A percentile compares a stretch with the other conserved stretches of the same genome.
Conservation (phyloP, 495 filamentous ascomycete species). For the Neurospora terricola region DNA sequence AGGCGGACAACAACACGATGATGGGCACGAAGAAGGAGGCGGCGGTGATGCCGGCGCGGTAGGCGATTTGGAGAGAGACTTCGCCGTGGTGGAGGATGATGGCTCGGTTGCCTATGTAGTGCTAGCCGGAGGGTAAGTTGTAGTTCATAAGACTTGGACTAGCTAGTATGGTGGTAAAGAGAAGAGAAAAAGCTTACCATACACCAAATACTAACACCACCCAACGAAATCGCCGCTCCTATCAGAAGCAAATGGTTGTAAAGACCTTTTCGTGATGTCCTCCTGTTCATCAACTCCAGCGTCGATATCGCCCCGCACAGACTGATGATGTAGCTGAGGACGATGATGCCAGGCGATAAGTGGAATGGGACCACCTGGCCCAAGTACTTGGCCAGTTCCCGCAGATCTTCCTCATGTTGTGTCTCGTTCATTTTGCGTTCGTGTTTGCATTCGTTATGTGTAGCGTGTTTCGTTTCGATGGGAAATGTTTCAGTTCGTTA, state of each 20-base stretch:
- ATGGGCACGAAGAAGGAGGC: constrained; percentile 77
- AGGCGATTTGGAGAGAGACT: constrained; percentile 55
- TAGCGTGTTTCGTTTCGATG: neutral
- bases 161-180: too few species aligned
- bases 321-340: constrained; percentile 70
- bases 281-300: constrained; percentile 69
- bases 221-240: constrained; percentile 66
- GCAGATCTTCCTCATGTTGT: neutral
- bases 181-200: too few species aligned
- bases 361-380: constrained; percentile 39
- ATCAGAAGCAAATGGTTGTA: constrained; percentile 70
- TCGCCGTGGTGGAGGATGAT: constrained; percentile 56
- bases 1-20: constrained; percentile 59
- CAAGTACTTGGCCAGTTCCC: constrained; percentile 14
- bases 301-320: constrained; percentile 67
- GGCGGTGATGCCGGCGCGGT: constrained; percentile 61
- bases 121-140: constrained; percentile 27
- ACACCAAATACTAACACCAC: constrained; percentile 64
- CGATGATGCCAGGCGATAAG: constrained; percentile 54
- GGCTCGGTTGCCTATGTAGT: constrained; percentile 78
- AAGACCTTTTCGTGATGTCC: constrained; percentile 54
- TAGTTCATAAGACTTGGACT: neutral
- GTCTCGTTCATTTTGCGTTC: neutral
- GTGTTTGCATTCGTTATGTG: neutral
- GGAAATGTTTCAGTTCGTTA: neutral